A percentile compares a stretch with the other conserved stretches of the same genome.
Conservation (phyloP, 805 yeast genomes). For the Candida peoriensis region DNA sequence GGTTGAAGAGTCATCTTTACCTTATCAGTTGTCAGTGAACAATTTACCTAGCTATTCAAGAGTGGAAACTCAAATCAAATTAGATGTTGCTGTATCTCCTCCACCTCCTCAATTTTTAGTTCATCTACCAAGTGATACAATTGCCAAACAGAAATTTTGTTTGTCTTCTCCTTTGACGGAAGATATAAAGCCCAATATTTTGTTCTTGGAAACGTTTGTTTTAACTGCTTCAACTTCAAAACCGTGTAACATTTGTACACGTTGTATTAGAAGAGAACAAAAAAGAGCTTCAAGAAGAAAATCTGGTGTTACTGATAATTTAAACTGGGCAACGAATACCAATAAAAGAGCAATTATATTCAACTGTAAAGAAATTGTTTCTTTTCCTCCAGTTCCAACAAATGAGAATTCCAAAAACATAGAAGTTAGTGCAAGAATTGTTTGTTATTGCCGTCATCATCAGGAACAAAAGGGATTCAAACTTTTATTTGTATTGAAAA, state of each 20-base stretch:
- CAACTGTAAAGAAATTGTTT: conserved; percentile 84
- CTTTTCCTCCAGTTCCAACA: conserved; percentile 53
- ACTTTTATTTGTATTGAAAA: conserved; percentile 60
- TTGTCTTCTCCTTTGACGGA: conserved; percentile 40
- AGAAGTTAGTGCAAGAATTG: conserved; percentile 67
- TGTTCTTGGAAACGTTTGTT: conserved; percentile 77
- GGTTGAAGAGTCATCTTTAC: conserved; percentile 25
- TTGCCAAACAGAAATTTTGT: conserved; percentile 82
- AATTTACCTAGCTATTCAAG: conserved; percentile 79
- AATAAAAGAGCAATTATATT: conserved; percentile 82
- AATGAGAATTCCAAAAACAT: conserved; percentile 29
- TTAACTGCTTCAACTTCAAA: conserved; percentile 47
- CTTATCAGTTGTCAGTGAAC: conserved; percentile 45
- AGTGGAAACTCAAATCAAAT: conserved; percentile 92
- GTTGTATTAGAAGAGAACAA: conserved; percentile 89
- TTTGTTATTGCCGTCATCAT: conserved; percentile 96
- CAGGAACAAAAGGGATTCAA: conserved; percentile 82
- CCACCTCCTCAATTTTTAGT: conserved; percentile 69
- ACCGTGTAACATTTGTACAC: conserved; percentile 74
- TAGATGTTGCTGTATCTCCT: conserved; percentile 64
- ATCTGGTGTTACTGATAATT: conserved; percentile 66
- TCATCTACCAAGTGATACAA: conserved; percentile 82
- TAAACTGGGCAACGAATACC: conserved; percentile 71
- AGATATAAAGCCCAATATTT: conserved; percentile 46
- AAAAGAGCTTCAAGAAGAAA: conserved; percentile 93